These are phyloP conservation scores for Suhomyces sp. DNA, from an alignment of 805 yeast species.

Conservation along the genomic window DNA sequence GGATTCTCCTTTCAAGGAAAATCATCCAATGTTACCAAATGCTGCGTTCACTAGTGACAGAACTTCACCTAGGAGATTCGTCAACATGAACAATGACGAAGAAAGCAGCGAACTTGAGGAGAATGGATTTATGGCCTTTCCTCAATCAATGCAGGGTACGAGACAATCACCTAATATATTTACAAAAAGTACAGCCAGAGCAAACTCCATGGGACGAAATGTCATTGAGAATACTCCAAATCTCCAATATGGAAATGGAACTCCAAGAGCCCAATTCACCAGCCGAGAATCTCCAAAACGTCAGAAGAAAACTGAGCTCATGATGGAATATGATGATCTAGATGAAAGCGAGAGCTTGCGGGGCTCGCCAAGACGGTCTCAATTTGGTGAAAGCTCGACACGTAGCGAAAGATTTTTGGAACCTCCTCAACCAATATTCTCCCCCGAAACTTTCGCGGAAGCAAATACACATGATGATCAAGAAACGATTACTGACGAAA, in stretches of 20 bases:
- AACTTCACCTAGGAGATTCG: slow-evolving; percentile 36
- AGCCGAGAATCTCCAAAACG: slow-evolving; percentile 71
- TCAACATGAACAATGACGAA: slow-evolving; percentile 25
- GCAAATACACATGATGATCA: slow-evolving; percentile 41
- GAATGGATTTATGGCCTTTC: slow-evolving; percentile 29
- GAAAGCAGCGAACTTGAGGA: slow-evolving; percentile 13
- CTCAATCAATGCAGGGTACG: slow-evolving; percentile 22
- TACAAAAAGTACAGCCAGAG: slow-evolving; percentile 33
- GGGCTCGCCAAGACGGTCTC: slow-evolving; percentile 38
- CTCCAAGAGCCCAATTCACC: slow-evolving; percentile 68
- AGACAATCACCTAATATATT: slow-evolving; percentile 46
- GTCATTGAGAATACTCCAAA: slow-evolving; percentile 29
- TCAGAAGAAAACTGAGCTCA: slow-evolving; percentile 46
- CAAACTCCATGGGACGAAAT: slow-evolving; percentile 14
- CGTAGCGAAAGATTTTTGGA: slow-evolving; percentile 53
- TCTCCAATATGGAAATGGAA: slow-evolving; percentile 14
- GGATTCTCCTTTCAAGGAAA: slow-evolving; percentile 32
- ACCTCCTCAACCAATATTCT: slow-evolving; percentile 65
- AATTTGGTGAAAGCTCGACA: slow-evolving; percentile 27
- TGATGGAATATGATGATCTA: slow-evolving; percentile 29
- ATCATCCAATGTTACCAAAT: slow-evolving; percentile 33
- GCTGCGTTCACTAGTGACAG: slow-evolving; percentile 41
- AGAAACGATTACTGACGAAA: slow-evolving; percentile 30
- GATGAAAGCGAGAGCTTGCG: slow-evolving; percentile 27
- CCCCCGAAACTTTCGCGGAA: slow-evolving; percentile 60